Evolutionary conservation across 208 protist species (phyloP), one percentile per base, ranked within the genome.

Genomic region (Leishmania tarentolae): DNA sequence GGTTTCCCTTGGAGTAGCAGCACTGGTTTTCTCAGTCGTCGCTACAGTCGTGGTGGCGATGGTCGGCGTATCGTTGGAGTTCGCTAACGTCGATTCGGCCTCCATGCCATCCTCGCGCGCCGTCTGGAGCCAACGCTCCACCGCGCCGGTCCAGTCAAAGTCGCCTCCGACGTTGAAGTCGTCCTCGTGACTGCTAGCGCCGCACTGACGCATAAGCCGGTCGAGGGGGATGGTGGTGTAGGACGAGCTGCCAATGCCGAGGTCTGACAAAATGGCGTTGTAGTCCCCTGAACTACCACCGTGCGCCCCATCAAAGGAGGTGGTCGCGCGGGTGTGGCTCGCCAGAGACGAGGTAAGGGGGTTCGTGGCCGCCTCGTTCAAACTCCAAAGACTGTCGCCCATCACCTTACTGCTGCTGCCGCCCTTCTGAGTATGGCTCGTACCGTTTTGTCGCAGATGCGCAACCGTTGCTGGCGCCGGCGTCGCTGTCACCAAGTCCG

Each of bases 91-190:
- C 31, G 57, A 1, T 19, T 28, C 17, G 17, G 44, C 46, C 42
- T 15, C 40, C 35, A 53, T 28, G 59, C 47, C 73, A 44, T 85
- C 82, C 63, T 78, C 70, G 47, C 80, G 81, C 28, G 75, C 71
- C 69, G 46, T 81, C 77, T 78, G 80, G 70, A 86, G 57, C 86
- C 86, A 89, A 28, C 75, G 84, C 86, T 89, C 86, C 76, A 89
- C 53, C 46, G 79, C 78, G 7, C 71, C 77, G 44, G 82, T 83
- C 86, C 86, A 89, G 66, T 89, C 86, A n/a, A 84, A 83, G 71
- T 79, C 78, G 1, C 35, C 42, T 59, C 76, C 57, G 24, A 52
- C 40, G 68, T 40, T 44, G n/a, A 40, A 72, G 76, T 83, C 79
- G 6, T 83, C 83, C 37, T 81, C 79, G 42, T 74, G 72, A 52